phyloP scores from a whole-genome alignment of 768 basidiomycete species.

The Russula emetica region DNA sequence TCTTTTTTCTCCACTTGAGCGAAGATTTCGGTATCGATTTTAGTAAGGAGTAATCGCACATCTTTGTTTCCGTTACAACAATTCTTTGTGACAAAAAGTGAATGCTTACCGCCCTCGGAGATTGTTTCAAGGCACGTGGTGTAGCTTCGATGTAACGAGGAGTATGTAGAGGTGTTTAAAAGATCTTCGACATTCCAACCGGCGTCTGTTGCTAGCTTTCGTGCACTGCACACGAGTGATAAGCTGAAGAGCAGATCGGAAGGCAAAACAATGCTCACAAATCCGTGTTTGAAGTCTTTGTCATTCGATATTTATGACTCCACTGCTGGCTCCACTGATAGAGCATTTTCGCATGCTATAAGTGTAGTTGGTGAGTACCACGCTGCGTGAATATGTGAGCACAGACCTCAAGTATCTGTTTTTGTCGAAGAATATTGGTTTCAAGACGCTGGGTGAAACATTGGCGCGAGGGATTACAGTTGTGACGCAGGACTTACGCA shows the following conservation, averaged over 20 bases:
- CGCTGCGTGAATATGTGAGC: not conserved
- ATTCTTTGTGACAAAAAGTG: constrained; percentile 4
- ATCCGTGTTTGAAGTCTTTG: constrained; percentile 4
- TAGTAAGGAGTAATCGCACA: constrained; percentile 28
- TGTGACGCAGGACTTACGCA: not conserved
- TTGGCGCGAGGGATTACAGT: not conserved
- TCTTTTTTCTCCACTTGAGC: constrained; percentile 30
- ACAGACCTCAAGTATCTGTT: constrained; percentile 2
- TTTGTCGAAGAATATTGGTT: not conserved
- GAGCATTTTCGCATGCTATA: constrained; percentile 14
- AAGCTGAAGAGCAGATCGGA: not conserved
- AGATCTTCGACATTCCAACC: constrained; percentile 20
- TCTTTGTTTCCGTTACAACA: constrained; percentile 31
- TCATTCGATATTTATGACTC: constrained; percentile 1
- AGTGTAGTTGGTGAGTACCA: not conserved
- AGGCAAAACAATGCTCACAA: constrained; percentile 6
- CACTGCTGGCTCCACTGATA: constrained; percentile 4
- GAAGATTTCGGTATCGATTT: constrained; percentile 35
- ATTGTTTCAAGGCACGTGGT: constrained; percentile 11
- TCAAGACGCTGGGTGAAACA: not conserved
- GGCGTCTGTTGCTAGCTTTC: not conserved
- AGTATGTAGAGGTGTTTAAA: constrained; percentile 11
- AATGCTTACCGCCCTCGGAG: constrained; percentile 4
- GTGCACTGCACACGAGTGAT: not conserved
- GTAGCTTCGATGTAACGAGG: constrained; percentile 9